Evolutionary conservation across 2,329 filamentous ascomycete genomes (phyloP), one percentile per base, ranked within the genome.

Genomic region (Periconia digitata): DNA sequence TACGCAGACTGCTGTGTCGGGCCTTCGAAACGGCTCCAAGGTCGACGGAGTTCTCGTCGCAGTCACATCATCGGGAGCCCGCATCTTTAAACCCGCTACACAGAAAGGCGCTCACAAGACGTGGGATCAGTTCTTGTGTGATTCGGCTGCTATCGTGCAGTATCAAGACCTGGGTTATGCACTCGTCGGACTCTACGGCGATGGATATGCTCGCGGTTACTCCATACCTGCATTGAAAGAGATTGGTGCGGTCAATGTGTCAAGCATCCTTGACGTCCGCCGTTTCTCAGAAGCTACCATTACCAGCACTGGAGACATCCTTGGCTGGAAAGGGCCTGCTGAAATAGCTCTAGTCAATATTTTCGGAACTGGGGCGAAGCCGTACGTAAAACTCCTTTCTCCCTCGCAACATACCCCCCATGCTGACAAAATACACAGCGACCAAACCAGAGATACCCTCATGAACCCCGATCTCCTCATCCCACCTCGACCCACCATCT

Each of bases 91-190:
- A 56, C 92, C 94, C 0, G 85, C 90, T 2, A 83, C 83, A 1
- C 80, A 85, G 17, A 97, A 96, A 72, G 94, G 92, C n/a, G 92
- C 92, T 0, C 89, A 91, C 46, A 96, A 94, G 61, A 85, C 85
- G 1, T 97, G 94, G 73, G 91, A 96, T 61, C 85, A 89, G 57
- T 83, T 79, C 50, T 76, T 95, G 35, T 97, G 92, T 66, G 87
- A 95, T 61, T 81, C 89, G 1, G 92, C 94, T 2, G 78, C 81
- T 2, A 83, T 97, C 0, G 85, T 88, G 0, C 85, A 89, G 44
- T 85, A 87, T 24, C 85, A 90, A 60, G 79, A 86, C 15, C 83
- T 86, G 38, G 90, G 90, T 1, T 85, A 86, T 63, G 91, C 89
- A 6, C 76, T 99, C 3, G 84, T 96, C 1, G 88, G 87, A 2